These are phyloP conservation scores for Candida smagusa DNA, from an alignment of 1,139 yeast genomes.

Conservation along the genomic window DNA sequence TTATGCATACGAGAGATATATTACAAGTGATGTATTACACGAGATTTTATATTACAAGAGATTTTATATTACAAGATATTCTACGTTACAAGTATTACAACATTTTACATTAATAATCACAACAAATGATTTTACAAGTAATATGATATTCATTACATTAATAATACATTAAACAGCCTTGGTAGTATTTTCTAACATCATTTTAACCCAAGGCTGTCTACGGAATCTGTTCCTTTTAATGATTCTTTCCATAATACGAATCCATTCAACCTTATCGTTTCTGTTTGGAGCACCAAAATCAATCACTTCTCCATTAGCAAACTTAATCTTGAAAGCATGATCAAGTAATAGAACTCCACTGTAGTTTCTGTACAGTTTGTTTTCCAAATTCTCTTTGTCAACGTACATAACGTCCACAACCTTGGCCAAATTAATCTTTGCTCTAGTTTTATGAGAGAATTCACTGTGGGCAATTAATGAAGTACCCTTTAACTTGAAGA, in stretches of 20 bases:
- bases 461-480: conserved; percentile 67
- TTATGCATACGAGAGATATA: no score
- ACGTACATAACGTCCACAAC: conserved; percentile 53
- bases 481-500: conserved; percentile 57
- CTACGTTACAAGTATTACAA: no score
- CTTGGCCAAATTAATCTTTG: conserved; percentile 63
- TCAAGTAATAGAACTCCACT: conserved; percentile 63
- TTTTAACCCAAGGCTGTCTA: conserved; percentile 70
- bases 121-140: no score
- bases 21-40: no score
- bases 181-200: conserved; percentile 26
- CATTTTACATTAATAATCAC: no score
- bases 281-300: conserved; percentile 66
- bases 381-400: conserved; percentile 39
- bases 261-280: conserved; percentile 57
- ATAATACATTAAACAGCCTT: no score
- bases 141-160: no score
- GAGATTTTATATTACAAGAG: no score
- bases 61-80: no score
- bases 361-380: conserved; percentile 47
- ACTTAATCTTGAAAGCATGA: conserved; percentile 60
- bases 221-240: conserved; percentile 52
- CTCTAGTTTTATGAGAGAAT: conserved; percentile 56
- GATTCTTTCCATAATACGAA: conserved; percentile 48
- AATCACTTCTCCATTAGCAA: conserved; percentile 66